phyloP scores from a whole-genome alignment of 306 rosid genomes.

The Vachellia pachyceras region DNA sequence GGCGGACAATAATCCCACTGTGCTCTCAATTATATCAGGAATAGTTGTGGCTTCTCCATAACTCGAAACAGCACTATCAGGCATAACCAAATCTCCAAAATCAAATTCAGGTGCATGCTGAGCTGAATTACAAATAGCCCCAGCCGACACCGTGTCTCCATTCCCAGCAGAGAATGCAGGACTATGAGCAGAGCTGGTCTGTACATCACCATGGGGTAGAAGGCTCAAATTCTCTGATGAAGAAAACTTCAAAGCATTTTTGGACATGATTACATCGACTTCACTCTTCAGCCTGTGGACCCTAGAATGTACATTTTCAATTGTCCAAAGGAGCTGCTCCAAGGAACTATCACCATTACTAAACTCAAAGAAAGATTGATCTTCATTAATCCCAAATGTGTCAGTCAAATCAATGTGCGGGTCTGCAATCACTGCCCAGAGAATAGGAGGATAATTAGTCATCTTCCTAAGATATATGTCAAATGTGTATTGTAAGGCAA shows the following conservation, averaged over 20 bases:
- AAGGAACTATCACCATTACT: slow-evolving; percentile 54
- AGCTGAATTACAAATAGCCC: slow-evolving; percentile 56
- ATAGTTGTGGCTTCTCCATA: slow-evolving; percentile 66
- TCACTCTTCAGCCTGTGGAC: slow-evolving; percentile 76
- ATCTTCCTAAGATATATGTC: slow-evolving; percentile 26
- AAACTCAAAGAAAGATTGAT: slow-evolving; percentile 55
- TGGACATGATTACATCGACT: slow-evolving; percentile 57
- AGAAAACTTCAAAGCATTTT: slow-evolving; percentile 68
- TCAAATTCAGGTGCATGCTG: slow-evolving; percentile 62
- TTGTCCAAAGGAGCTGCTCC: slow-evolving; percentile 77
- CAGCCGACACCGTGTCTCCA: slow-evolving; percentile 67
- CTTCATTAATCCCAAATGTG: slow-evolving; percentile 50
- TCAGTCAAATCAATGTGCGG: slow-evolving; percentile 52
- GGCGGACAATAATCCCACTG: slow-evolving; percentile 71
- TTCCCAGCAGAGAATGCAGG: slow-evolving; percentile 71
- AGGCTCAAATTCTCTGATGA: slow-evolving; percentile 79
- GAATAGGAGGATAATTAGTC: slow-evolving; percentile 24
- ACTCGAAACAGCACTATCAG: slow-evolving; percentile 75
- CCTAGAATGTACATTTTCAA: slow-evolving; percentile 67
- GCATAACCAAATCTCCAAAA: slow-evolving; percentile 65
- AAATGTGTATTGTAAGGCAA: slow-evolving; percentile 7
- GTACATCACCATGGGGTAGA: slow-evolving; percentile 68
- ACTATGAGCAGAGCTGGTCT: slow-evolving; percentile 78
- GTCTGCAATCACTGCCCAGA: slow-evolving; percentile 56
- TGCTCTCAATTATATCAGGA: slow-evolving; percentile 91